Evolutionary conservation across 1,139 yeast genomes (phyloP), one percentile per base, ranked within the genome.

Genomic region (Nakaseomyces kungkrabaensis): DNA sequence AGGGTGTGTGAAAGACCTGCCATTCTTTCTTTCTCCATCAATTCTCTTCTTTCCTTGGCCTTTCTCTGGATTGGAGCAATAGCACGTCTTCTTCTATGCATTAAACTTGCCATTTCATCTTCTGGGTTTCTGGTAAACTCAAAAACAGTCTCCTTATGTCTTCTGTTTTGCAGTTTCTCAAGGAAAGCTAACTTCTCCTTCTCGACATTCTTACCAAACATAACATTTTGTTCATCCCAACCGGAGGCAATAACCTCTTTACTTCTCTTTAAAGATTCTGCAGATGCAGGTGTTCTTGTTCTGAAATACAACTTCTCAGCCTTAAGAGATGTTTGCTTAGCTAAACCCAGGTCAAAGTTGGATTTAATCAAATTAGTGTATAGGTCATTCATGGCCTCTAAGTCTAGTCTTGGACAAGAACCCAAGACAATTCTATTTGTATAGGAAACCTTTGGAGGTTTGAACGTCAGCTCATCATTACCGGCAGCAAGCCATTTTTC

Each of bases 241-340:
- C 85, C 89, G 8, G 81, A 73, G n/a, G 75, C 76, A 55, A 85
- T 68, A 47, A 92, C 72, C 61, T 88, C 96, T 65, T 86, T 90
- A 29, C 95, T 77, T 62, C 97, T 76, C 61, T 85, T 86, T 38
- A 87, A 77, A 7, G 95, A 83, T 63, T 89, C 97, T 31, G 73
- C 74, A 1, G 96, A 86, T 0, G 98, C 96, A 0, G 94, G 75
- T 47, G 85, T 82, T 63, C 97, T 78, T 0, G 97, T 87, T 66
- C 89, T 82, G 63, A 83, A 75, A 63, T 88, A 92, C 52, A 92
- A 73, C 61, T 84, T 83, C 65, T 92, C 98, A 56, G 96, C 98
- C 61, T 92, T 85, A 11, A 70, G 66, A 0, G 97, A 82, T 45
- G 90, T 97, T 34, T 79, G 83, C 54, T 73, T 77, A 58, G 86